Conservation (phyloP, 2,329 filamentous ascomycete species). For the Phyllosticta capitalensis region DNA sequence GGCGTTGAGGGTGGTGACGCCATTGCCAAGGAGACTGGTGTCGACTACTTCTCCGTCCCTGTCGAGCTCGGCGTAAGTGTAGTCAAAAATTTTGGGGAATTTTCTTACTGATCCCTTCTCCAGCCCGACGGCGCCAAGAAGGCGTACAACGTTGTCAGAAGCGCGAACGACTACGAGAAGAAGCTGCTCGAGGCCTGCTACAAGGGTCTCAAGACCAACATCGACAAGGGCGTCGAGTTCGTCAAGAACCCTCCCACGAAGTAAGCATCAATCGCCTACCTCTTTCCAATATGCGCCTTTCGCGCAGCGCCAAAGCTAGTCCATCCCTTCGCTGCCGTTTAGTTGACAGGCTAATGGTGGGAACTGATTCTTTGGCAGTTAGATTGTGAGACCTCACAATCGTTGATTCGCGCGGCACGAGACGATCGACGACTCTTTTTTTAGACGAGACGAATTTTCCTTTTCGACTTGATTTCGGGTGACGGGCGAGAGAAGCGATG, state of each 20-base stretch:
- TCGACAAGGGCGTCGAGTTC: conserved; percentile 87
- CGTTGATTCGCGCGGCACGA: background rate
- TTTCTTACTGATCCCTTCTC: conserved; percentile 17
- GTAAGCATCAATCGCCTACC: conserved; percentile 16
- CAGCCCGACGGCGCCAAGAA: conserved; percentile 80
- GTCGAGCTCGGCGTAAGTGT: conserved; percentile 84
- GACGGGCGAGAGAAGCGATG: too few species aligned
- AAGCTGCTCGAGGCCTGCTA: conserved; percentile 67
- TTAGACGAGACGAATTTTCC: background rate
- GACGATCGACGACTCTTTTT: background rate
- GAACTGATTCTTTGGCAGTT: conserved; percentile 10
- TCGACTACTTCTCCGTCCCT: conserved; percentile 92
- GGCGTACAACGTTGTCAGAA: conserved; percentile 67
- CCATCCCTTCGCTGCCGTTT: background rate
- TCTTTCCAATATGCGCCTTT: background rate
- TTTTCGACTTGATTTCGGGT: background rate
- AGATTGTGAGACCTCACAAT: conserved; percentile 10
- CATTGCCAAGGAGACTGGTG: conserved; percentile 71
- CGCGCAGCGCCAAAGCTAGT: background rate
- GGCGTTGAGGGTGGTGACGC: conserved; percentile 81
- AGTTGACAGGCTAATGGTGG: conserved; percentile 9
- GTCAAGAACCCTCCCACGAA: conserved; percentile 64
- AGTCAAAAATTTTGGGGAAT: background rate
- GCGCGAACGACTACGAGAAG: conserved; percentile 81
- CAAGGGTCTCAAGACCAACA: conserved; percentile 80